Evolutionary conservation across 768 basidiomycete species (phyloP), one percentile per base, ranked within the genome.

Genomic region (Fistulinella prunicolor): DNA sequence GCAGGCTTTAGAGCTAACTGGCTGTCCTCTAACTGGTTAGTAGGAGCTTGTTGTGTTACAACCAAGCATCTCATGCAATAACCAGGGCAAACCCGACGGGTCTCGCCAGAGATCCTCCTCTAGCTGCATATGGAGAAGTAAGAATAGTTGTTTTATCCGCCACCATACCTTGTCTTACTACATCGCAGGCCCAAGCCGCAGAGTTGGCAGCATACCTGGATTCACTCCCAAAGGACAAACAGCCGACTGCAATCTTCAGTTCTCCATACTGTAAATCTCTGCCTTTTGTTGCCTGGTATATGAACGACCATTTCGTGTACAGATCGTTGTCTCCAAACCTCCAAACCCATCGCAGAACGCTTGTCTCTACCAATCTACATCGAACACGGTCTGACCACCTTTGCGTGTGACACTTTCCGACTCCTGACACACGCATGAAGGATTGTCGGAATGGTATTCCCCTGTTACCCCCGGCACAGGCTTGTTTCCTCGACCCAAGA

Each of bases 271-370:
- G 89, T 89, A 47, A 64, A 70, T 59, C 3, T 23, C 9, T 39
- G 32, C 24, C n/a, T 42, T 38, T 37, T 4, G 19, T 45, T 19
- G 16, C 42, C 29, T 28, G 17, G 14, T 26, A 24, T 20, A 26
- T 19, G 39, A 42, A 24, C 14, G 40, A 46, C 19, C 6, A 9
- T 35, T 22, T 19, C 3, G 13, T 20, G 17, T 9, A 29, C 55
- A 91, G 89, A 93, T 69, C 86, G 91, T n/a, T 93, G 91, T 64
- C 71, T 93, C 20, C 90, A 94, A 62, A 94, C 91, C 0, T 69
- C 84, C 1, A 71, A 76, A 26, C 89, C 91, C 2, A 68, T 76
- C 3, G 79, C 91, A 14, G 63, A 70, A 32, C 77, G 79, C 0
- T 73, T 93, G 17, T 69, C 72, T 13, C 51, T 91, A 4, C 88